Base-by-base conservation (phyloP, 2,329 filamentous ascomycete genomes). In the Neofusicoccum umdonicola region DNA sequence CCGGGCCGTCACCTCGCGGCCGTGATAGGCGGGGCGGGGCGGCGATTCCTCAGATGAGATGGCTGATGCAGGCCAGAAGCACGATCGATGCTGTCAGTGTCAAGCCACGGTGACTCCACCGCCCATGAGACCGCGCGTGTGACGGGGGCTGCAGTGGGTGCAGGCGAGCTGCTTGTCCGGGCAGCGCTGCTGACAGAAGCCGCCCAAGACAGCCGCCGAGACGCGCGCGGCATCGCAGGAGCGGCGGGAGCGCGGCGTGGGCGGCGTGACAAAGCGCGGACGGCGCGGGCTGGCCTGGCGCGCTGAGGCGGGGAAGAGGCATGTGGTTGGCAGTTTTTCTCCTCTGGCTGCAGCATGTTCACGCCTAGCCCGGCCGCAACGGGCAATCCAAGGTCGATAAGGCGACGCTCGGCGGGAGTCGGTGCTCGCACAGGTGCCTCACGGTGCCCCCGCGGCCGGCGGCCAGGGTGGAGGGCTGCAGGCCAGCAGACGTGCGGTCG, bases 71-170 rank as follows among this genome's bases (percentile, higher is more conserved):
- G 41, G 41, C 50, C 19, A 39, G 34, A 39, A 22, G 34, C 51
- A 56, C 41, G 54, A 58, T 58, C 54, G 54, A 58, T 60, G 56
- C 56, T 60, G 56, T 60, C 56, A 60, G 8, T 58, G 56, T 60
- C 56, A 60, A 60, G 56, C 56, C 56, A 60, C 56, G 12, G 41
- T 60, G 42, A 45, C 54, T 42, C 41, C 54, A 58, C 54, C 54
- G 17, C n/a, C 52, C 37, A 42, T 27, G 35, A 44, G 52, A 27
- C 37, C 11, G 39, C 13, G 56, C 56, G 56, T 60, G 56, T 60
- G 56, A 60, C 56, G 56, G 39, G 22, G 3, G 4, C 19, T n/a
- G 54, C 54, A 42, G 35, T 42, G 9, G 12, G 51, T 12, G 52
- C 52, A 31, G 51, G 52, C 52, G 52, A 57, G 52, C 15, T 44